phyloP scores from a whole-genome alignment of 164 flowering plant genomes.

The Vitis rupestris region DNA sequence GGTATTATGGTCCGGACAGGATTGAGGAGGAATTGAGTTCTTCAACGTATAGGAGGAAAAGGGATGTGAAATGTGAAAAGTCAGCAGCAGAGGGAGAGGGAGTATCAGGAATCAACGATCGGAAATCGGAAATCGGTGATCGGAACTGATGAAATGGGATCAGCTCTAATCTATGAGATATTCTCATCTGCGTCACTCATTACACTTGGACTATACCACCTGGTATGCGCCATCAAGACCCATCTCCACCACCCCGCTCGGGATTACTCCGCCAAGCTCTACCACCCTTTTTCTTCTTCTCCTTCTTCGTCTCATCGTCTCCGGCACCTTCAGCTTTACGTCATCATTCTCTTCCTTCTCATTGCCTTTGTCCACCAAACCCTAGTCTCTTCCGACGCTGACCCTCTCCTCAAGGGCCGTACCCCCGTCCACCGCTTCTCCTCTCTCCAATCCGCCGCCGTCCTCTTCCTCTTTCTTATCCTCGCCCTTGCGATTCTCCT shows the following conservation, averaged over 20 bases:
- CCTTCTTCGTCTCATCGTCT: slow-evolving; percentile 20
- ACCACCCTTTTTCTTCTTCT: slow-evolving; percentile 53
- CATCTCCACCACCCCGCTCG: slow-evolving; percentile 56
- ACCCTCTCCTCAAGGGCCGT: slow-evolving; percentile 74
- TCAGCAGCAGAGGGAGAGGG: too few relatives aligned
- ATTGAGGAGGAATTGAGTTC: too few relatives aligned
- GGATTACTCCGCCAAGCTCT: slow-evolving; percentile 58
- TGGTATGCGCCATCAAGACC: slow-evolving; percentile 51
- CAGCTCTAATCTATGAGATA: slow-evolving; percentile 46
- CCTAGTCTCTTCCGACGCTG: slow-evolving; percentile 51
- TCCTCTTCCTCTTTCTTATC: slow-evolving; percentile 70
- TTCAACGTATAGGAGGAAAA: too few relatives aligned
- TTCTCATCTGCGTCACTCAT: slow-evolving; percentile 51
- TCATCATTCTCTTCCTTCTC: slow-evolving; percentile 50
- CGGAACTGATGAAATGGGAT: slow-evolving; percentile 34
- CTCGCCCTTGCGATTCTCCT: slow-evolving; percentile 57
- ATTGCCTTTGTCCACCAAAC: slow-evolving; percentile 54
- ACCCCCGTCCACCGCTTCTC: slow-evolving; percentile 83
- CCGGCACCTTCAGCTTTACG: slow-evolving; percentile 57
- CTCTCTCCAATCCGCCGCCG: slow-evolving; percentile 69
- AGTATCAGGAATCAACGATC: too few relatives aligned
- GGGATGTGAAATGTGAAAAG: too few relatives aligned
- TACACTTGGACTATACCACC: slow-evolving; percentile 73
- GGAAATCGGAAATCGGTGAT: too few relatives aligned
- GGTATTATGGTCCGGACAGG: too few relatives aligned